These are phyloP conservation scores for Potentilla sterilis DNA, from an alignment of 306 rosid genomes.

Conservation along the genomic window DNA sequence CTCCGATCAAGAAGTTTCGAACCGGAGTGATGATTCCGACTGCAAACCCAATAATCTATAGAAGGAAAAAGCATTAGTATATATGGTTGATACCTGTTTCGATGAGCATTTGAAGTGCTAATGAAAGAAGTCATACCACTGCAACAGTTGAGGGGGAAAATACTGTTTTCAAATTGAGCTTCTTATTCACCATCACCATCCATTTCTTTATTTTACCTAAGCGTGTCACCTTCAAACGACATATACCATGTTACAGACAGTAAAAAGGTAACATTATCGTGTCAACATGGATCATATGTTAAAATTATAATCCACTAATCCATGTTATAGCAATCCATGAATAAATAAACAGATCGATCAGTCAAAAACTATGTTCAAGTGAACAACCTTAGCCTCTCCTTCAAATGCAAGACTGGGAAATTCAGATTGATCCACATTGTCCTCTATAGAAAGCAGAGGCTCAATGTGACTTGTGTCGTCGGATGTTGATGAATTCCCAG, in stretches of 20 bases:
- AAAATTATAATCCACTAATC: background rate
- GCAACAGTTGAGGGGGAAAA: constrained; percentile 76
- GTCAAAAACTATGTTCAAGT: background rate
- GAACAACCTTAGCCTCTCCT: constrained; percentile 39
- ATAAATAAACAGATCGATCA: background rate
- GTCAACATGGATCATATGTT: background rate
- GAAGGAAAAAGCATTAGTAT: background rate
- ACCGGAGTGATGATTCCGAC: constrained; percentile 55
- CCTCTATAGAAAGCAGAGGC: constrained; percentile 30
- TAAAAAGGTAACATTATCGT: background rate
- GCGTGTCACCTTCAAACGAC: constrained; percentile 31
- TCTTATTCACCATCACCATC: constrained; percentile 24
- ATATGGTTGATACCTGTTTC: background rate
- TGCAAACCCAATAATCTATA: constrained; percentile 59
- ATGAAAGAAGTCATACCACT: constrained; percentile 45
- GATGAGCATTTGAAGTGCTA: background rate
- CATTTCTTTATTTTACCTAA: constrained; percentile 30
- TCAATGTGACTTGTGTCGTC: constrained; percentile 30
- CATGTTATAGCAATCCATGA: background rate
- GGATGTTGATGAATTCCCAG: constrained; percentile 28
- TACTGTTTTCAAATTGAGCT: constrained; percentile 51
- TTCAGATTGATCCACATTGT: constrained; percentile 32
- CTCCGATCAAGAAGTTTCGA: constrained; percentile 49
- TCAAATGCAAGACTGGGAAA: constrained; percentile 29
- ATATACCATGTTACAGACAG: background rate